Conservation (phyloP, 306 rosid species). For the Cicer pinnatifidum region DNA sequence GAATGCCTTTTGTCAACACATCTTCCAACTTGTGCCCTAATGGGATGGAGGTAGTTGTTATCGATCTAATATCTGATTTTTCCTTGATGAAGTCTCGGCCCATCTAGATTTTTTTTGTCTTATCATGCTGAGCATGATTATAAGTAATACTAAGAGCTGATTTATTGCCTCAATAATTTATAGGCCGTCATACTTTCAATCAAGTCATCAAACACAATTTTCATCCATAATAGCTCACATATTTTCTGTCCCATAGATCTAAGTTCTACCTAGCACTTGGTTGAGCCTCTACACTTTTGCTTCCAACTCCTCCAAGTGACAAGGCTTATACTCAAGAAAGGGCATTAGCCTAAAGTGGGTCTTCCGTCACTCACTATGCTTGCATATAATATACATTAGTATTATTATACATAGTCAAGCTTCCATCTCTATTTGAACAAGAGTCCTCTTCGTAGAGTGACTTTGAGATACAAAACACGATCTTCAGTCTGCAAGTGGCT, state of each 20-base stretch:
- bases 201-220: not conserved
- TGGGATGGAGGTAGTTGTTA: not conserved
- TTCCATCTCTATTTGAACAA: not conserved
- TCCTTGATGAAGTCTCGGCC: not conserved
- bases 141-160: not conserved
- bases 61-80: not conserved
- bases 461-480: not conserved
- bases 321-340: not conserved
- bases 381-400: not conserved
- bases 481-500: not conserved
- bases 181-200: not conserved
- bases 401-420: not conserved
- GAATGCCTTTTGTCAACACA: not conserved
- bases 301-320: not conserved
- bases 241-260: not conserved
- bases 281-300: not conserved
- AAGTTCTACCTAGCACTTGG: not conserved
- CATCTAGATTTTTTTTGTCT: not conserved
- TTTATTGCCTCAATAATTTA: not conserved
- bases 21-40: not conserved
- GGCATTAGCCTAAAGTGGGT: not conserved
- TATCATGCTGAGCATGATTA: not conserved
- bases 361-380: not conserved
- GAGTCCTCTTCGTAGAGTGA: not conserved
- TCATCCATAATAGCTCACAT: not conserved